These are phyloP conservation scores for Aphanomyces astaci DNA, from an alignment of 352 stramenopile genomes.

Conservation along the genomic window DNA sequence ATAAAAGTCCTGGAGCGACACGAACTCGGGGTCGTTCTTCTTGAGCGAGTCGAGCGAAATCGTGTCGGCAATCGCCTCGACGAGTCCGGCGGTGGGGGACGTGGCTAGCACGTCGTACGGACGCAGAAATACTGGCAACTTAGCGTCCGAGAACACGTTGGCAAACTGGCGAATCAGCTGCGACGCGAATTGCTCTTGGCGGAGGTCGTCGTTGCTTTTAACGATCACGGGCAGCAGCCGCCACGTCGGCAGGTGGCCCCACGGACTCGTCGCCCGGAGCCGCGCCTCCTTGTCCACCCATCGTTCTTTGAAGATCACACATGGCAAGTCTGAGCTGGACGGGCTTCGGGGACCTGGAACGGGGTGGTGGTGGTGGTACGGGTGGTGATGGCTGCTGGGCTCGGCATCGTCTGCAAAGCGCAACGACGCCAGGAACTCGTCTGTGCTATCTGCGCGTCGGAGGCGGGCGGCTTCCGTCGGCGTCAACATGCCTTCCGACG, in stretches of 20 bases:
- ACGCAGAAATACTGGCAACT: slow-evolving; percentile 91
- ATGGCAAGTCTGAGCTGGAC: slow-evolving; percentile 36
- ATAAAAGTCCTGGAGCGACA: slow-evolving; percentile 92
- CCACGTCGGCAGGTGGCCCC: slow-evolving; percentile 79
- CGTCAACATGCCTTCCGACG: neutral
- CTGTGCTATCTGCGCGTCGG: slow-evolving; percentile 68
- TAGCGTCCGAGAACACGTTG: slow-evolving; percentile 90
- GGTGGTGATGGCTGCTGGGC: too few species aligned
- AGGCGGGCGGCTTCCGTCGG: slow-evolving; percentile 28
- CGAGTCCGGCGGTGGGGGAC: slow-evolving; percentile 86
- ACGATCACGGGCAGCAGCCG: slow-evolving; percentile 93
- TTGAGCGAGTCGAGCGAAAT: slow-evolving; percentile 98
- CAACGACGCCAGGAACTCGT: slow-evolving; percentile 50
- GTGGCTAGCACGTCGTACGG: slow-evolving; percentile 97
- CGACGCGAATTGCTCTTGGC: slow-evolving; percentile 96
- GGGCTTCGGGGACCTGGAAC: too few species aligned
- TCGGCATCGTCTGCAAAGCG: slow-evolving; percentile 57
- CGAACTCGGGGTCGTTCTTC: slow-evolving; percentile 91
- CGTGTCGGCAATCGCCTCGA: slow-evolving; percentile 95
- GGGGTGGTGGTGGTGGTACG: too few species aligned
- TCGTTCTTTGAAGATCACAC: slow-evolving; percentile 91
- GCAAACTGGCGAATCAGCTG: slow-evolving; percentile 94
- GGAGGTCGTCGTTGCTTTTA: slow-evolving; percentile 97
- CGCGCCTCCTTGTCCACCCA: slow-evolving; percentile 92
- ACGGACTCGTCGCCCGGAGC: slow-evolving; percentile 79